Base-by-base conservation (phyloP, 139 green algal genomes). In the Protoeuglena noctilucae region DNA sequence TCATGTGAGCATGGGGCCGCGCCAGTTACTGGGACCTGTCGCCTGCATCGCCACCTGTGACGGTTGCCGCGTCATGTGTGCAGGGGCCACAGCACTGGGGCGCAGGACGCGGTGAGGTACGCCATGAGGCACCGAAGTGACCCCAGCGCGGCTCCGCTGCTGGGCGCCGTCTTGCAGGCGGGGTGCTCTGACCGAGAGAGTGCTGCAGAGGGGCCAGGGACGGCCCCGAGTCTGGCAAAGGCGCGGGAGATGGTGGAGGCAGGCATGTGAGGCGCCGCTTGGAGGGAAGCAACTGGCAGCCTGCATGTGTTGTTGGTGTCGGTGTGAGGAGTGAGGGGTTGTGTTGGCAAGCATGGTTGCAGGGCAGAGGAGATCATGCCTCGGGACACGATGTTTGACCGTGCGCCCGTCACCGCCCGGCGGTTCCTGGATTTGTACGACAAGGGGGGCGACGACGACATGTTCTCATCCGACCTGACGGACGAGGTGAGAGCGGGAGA, bases 381-480 rank as follows among this genome's bases (percentile, higher is more conserved):
- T 14, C 16, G 24, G 12, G 24, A 19, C 9, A 46, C 51, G 17
- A 19, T 48, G 28, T 23, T 39, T 16, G 28, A 46, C 51, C 23
- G 51, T 7, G 24, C 53, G n/a, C 53, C 53, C 4, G 56, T 60
- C 28, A 60, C 53, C 4, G 53, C 53, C 19, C 40, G 40, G 28
- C 34, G 53, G 5, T 60, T 53, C 28, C 22, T 60, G 47, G 24
- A 28, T 14, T 14, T 53, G 47, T 29, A 53, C 47, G 47, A 53
- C 47, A 7, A 12, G 9, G 47, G 47, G 9, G 47, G 47, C 25
- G 47, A 53, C 53, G 53, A 60, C 53, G 53, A 60, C 17, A 54
- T 54, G 53, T 60, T 60, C 53, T 52, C 39, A 4, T 52, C 39
- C 17, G 53, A 60, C 28, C 53, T 60, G 26, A 53, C 47, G 24